Evolutionary conservation across 768 basidiomycete genomes (phyloP), one percentile per base, ranked within the genome.

Genomic region (Obba rivulosa): DNA sequence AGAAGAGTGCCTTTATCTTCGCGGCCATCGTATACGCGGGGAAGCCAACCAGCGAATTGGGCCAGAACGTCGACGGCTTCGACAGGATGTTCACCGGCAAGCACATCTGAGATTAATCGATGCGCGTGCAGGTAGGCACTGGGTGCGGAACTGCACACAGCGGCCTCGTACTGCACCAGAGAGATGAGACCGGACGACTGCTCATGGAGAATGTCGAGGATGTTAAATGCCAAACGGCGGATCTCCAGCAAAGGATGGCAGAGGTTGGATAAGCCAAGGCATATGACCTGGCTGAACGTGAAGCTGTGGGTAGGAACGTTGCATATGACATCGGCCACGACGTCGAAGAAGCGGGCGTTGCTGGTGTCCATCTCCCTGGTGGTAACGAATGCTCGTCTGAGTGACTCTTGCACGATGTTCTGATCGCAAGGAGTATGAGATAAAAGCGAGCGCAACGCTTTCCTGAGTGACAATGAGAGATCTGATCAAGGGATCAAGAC

Each of bases 71-170:
- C 69, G 28, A 73, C 71, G 2, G 84, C 78, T 61, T 85, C 76
- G 43, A 75, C 68, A 13, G 83, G 84, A 62, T 83, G 86, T 59
- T 89, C 82, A 10, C 81, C 80, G 13, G 93, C 87, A 18, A 96
- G 79, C 48, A 83, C 80, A 49, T 85, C 83, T 1, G 87, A 83
- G 35, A 92, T 76, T 4, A 83, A 72, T 24, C 80, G 80, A 65
- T 92, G 90, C 1, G 89, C 88, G 52, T 87, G 79, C 20, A 87
- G 75, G 61, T 93, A 91, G 14, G 88, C 81, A 53, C 81, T 83
- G 1, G 88, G 75, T 3, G 88, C 79, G 16, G 75, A 70, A 58
- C 87, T 92, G 20, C 79, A 77, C 16, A 89, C 74, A 34, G 83
- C 76, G 2, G 87, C 77, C 54, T 91, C 86, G 45, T 91, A 82